Evolutionary conservation across 371 early-diverging fungal species (phyloP).

Genomic region (Syncephalastrum monosporum): DNA sequence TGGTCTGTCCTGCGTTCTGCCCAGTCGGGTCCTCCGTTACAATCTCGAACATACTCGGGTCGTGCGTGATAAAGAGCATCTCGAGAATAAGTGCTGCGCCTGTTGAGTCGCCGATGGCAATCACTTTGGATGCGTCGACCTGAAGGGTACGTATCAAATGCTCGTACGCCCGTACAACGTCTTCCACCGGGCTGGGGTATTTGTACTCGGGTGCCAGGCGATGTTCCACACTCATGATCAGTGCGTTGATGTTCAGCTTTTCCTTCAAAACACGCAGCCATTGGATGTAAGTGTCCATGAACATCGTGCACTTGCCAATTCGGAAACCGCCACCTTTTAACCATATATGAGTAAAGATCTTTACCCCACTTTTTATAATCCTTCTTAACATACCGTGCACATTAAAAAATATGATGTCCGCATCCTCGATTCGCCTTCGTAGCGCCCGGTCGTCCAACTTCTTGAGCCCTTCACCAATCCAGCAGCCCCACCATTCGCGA

Average conservation of each 20-base stretch:
- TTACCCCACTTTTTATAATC: background rate
- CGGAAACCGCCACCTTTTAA: constrained; percentile 47
- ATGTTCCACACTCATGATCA: constrained; percentile 52
- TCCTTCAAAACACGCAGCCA: constrained; percentile 38
- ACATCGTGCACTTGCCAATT: constrained; percentile 50
- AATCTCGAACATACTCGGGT: constrained; percentile 50
- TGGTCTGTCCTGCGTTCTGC: constrained; percentile 1
- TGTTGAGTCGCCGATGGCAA: constrained; percentile 41
- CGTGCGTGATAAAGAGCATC: constrained; percentile 47
- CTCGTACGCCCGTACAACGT: constrained; percentile 46
- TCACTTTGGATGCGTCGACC: constrained; percentile 29
- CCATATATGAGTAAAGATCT: background rate
- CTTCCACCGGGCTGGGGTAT: constrained; percentile 49
- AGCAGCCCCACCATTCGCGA: constrained; percentile 47
- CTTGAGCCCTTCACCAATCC: constrained; percentile 45
- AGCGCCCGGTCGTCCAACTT: constrained; percentile 24
- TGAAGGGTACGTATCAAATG: constrained; percentile 26
- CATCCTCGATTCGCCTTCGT: constrained; percentile 28
- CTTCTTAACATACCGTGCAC: constrained; percentile 36
- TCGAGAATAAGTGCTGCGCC: constrained; percentile 46
- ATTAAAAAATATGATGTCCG: constrained; percentile 46
- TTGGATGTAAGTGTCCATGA: constrained; percentile 44
- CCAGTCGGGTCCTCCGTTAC: constrained; percentile 27
- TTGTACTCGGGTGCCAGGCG: constrained; percentile 46
- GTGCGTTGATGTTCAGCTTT: constrained; percentile 32